Base-by-base conservation (phyloP, 768 basidiomycete species). In the Coprinellus aureogranulatus region DNA sequence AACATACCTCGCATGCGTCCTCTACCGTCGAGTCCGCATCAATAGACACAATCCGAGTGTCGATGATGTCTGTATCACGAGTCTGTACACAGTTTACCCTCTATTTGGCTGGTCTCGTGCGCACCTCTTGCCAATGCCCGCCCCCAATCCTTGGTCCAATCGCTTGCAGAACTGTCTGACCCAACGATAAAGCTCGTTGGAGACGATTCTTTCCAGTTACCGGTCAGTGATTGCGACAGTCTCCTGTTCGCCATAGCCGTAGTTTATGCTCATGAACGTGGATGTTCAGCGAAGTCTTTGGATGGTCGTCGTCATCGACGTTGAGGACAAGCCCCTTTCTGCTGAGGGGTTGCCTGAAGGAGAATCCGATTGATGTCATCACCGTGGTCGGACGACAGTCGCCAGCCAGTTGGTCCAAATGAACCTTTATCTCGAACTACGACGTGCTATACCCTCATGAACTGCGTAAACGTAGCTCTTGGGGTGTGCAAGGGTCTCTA, bases 11-110 rank as follows among this genome's bases (percentile, higher is more conserved):
- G 65, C 90, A 92, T 12, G 90, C 90, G 44, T 89, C 87, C 68
- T 93, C 90, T 18, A 93, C 91, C 49, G 81, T 86, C 8, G 80
- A 84, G 45, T 90, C 84, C n/a, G 82, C 82, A 54, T 86, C 84
- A 10, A 92, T 78, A 26, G 77, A 74, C 16, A 90, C 81, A 48
- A 92, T 79, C 2, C 81, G 82, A 44, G 80, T 80, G 67, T 90
- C 88, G 60, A 90, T 84, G 25, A 92, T 75, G 66, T 89, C 90
- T 91, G 57, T 16, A 20, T 23, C 39, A 51, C 14, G 30, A 25
- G 14, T 34, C 14, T 11, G 27, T 31, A 22, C 34, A 28, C 26
- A 47, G 47, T 45, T 22, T 26, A 37, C 20, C 23, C 45, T 22
- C 48, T 22, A 5, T 12, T 18, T 8, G 18, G n/a, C 27, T 34